Evolutionary conservation across 768 basidiomycete genomes (phyloP).

Genomic region (Auricularia sp.): DNA sequence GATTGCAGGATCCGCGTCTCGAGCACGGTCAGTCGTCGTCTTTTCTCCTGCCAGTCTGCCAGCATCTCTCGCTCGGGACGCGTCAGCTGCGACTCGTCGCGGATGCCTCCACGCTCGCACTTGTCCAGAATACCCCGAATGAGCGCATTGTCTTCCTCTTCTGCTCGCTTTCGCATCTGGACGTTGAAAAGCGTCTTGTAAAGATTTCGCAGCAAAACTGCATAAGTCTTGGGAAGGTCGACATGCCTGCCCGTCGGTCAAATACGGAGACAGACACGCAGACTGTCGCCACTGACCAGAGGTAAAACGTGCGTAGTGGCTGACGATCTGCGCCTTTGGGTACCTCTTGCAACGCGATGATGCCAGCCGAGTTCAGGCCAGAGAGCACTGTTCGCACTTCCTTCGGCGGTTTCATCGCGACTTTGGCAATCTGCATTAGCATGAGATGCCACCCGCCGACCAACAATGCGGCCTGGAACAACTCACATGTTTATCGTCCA

Average conservation of each 20-base stretch:
- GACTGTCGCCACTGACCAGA: constrained; percentile 49
- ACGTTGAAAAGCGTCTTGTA: constrained; percentile 92
- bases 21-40: constrained; percentile 64
- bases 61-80: constrained; percentile 68
- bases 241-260: constrained; percentile 55
- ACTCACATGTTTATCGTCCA: constrained; percentile 87
- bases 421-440: constrained; percentile 68
- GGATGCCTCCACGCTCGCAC: constrained; percentile 71
- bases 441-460: constrained; percentile 4
- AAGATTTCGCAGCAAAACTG: constrained; percentile 60
- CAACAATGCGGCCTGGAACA: neutral
- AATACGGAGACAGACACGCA: neutral
- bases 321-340: constrained; percentile 85
- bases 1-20: constrained; percentile 82
- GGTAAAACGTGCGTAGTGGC: constrained; percentile 79
- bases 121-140: constrained; percentile 71
- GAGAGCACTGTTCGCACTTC: constrained; percentile 75
- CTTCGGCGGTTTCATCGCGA: constrained; percentile 85
- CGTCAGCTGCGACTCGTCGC: constrained; percentile 58
- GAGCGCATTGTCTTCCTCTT: constrained; percentile 48
- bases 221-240: constrained; percentile 74
- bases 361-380: constrained; percentile 64
- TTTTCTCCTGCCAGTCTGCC: constrained; percentile 60
- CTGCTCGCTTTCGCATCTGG: constrained; percentile 56
- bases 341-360: constrained; percentile 89